Base-by-base conservation (phyloP, 768 basidiomycete species). In the Rhodotorula kratochvilovae region DNA sequence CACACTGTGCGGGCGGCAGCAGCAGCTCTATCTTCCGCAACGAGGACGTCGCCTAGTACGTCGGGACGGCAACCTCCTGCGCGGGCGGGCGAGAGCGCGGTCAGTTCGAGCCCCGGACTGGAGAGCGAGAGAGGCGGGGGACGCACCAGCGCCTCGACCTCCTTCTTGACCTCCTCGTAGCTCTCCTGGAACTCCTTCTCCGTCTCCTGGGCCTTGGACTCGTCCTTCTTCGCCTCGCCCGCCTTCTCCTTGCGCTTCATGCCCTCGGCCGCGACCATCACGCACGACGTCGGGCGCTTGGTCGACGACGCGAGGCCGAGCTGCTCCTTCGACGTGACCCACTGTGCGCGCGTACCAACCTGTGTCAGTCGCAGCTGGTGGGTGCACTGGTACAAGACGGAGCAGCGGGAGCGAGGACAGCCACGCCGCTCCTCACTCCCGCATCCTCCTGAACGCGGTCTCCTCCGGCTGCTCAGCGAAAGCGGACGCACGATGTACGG, bases 271-370 rank as follows among this genome's bases (percentile, higher is more conserved):
- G 90, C 93, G 63, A 98, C 84, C 87, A 99, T 90, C 10, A 99
- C 94, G 81, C 94, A 97, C 76, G 92, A 95, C 60, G 96, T 99
- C 45, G 96, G 95, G 76, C 96, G 88, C 83, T 99, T 99, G 55
- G 96, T 99, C 61, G 91, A 90, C 79, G 92, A 92, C 27, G 94
- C 91, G 76, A 90, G 88, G 0, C 96, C 96, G 39, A 99, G 88
- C 79, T 95, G 92, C 81, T 98, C 96, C 79, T 95, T 96, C 7
- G 90, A 93, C 5, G 88, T 78, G 23, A 94, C 90, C 74, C 74
- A 75, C 74, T 75, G 56, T 43, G 36, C 8, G 3, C 10, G 50
- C 6, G 15, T 5, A 16, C 16, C 42, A 7, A 35, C 19, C 3
- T 13, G 21, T 7, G 46, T 33, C 29, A 50, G 31, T 17, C 27